These are phyloP conservation scores for Carex parvula DNA, from an alignment of 176 grass and related monocot genomes.

Conservation along the genomic window DNA sequence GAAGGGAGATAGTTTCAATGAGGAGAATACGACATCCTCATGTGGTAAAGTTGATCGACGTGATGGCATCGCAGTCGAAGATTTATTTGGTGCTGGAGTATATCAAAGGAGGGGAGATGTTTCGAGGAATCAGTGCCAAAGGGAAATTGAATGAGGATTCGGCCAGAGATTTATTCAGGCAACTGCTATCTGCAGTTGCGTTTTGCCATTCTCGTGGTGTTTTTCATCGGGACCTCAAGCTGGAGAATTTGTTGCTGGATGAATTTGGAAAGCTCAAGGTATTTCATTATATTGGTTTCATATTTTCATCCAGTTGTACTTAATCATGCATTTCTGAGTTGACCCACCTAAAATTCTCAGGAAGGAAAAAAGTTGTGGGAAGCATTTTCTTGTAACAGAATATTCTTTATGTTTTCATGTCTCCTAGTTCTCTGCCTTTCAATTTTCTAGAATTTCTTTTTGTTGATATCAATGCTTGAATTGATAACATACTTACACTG, in stretches of 20 bases:
- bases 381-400: background rate
- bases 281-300: background rate
- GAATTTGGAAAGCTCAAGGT: conserved; percentile 34
- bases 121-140: conserved; percentile 16
- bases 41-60: conserved; percentile 30
- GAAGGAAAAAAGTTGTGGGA: background rate
- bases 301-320: background rate
- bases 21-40: conserved; percentile 33
- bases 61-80: conserved; percentile 33
- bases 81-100: conserved; percentile 42
- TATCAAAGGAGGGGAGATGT: conserved; percentile 36
- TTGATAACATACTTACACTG: background rate
- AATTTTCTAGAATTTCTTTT: background rate
- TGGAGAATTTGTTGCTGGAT: conserved; percentile 32
- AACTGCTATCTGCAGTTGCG: conserved; percentile 35
- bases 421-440: background rate
- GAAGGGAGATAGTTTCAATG: conserved; percentile 34
- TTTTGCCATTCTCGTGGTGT: conserved; percentile 35
- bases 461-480: background rate
- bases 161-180: conserved; percentile 28
- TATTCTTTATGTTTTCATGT: background rate
- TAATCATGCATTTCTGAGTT: background rate
- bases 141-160: conserved; percentile 27
- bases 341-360: background rate
- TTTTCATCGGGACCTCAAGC: conserved; percentile 38